Base-by-base conservation (phyloP, 2,329 filamentous ascomycete genomes). In the Cladosporium sp. region DNA sequence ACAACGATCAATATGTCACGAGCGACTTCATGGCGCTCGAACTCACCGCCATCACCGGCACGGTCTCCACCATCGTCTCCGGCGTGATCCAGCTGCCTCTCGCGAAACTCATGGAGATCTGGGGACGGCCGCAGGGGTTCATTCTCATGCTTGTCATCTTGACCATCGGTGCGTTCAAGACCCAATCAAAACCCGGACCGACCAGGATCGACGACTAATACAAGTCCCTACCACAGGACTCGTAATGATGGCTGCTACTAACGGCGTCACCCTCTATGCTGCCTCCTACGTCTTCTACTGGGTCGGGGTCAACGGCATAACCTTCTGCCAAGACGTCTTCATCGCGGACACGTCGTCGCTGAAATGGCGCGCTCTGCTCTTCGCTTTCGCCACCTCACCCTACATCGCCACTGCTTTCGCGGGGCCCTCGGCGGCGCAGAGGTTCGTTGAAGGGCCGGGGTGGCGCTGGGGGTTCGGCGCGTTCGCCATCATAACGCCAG, bases 161-260 rank as follows among this genome's bases (percentile, higher is more conserved):
- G 17, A 17, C 17, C 13, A 40, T 40, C 20, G 38, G 38, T 40
- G 17, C 7, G 38, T 19, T 7, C 22, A n/a, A n/a, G n/a, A n/a
- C n/a, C n/a, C n/a, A n/a, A n/a, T n/a, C n/a, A n/a, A n/a, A n/a
- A n/a, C n/a, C n/a, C n/a, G n/a, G n/a, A n/a, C n/a, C n/a, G n/a
- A n/a, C n/a, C n/a, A n/a, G n/a, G n/a, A n/a, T n/a, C n/a, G n/a
- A n/a, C n/a, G n/a, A n/a, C 48, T 72, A 12, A 67, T 80, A 47
- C 76, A 76, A 60, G 72, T 76, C 4, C 22, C 5, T n/a, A n/a
- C n/a, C 41, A 76, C 1, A 40, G 78, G 79, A 17, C 73, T 86
- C 50, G 73, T 84, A 53, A 78, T 89, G 68, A 85, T 86, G 73
- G 85, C 85, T 12, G 75, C 73, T 1, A 86, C 79, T 64, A 71